Percentiles rank a stretch among this genome's conserved stretches.
phyloP scores from a whole-genome alignment of 352 stramenopile species.

The Blastocystis sp. region DNA sequence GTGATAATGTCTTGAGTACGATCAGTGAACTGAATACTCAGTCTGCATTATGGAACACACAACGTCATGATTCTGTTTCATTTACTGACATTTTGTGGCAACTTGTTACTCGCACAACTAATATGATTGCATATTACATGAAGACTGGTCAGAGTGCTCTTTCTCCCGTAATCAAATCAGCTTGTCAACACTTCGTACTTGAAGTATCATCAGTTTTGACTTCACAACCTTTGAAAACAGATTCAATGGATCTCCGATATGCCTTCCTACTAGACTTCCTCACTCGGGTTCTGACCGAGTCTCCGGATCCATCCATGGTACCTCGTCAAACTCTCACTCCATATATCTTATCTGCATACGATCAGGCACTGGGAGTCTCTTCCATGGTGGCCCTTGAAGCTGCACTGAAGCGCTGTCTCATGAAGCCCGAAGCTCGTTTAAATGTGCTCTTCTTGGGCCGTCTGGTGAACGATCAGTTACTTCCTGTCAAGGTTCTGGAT shows the following conservation, averaged over 20 bases:
- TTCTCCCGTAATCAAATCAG: not conserved
- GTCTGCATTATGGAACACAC: not conserved
- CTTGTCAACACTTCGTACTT: not conserved
- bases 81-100: not conserved
- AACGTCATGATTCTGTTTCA: not conserved
- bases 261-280: not conserved
- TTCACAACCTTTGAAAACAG: not conserved
- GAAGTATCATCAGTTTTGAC: not conserved
- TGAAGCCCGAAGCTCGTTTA: not conserved
- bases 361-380: not conserved
- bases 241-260: not conserved
- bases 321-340: not conserved
- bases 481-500: not conserved
- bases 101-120: not conserved
- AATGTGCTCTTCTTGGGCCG: not conserved
- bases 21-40: not conserved
- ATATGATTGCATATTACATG: not conserved
- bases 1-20: not conserved
- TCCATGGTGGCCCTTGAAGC: not conserved
- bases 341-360: not conserved
- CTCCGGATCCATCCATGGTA: not conserved
- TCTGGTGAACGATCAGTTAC: not conserved
- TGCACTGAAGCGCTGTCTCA: not conserved
- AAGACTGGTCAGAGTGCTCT: not conserved
- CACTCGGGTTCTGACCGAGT: not conserved